phyloP scores from a whole-genome alignment of 371 early-diverging fungal genomes.

The Mortierella sp. region DNA sequence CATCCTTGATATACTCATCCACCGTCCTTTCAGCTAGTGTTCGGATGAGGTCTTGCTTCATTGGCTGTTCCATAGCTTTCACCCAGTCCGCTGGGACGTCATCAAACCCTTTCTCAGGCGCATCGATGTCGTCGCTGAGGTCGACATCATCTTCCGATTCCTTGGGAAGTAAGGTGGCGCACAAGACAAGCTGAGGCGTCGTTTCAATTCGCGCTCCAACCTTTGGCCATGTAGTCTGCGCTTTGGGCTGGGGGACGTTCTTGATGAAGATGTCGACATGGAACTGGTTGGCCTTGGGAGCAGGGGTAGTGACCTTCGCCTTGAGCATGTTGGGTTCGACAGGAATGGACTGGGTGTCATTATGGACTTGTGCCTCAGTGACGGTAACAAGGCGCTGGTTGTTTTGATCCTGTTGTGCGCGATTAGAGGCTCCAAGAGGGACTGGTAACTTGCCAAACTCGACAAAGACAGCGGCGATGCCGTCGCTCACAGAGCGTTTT shows the following conservation, averaged over 20 bases:
- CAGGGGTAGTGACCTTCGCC: background rate
- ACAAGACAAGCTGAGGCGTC: conserved; percentile 5
- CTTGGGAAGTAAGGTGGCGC: background rate
- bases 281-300: background rate
- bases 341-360: too few species aligned
- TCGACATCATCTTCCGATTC: background rate
- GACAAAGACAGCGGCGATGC: background rate
- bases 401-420: background rate
- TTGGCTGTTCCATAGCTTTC: background rate
- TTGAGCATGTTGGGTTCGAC: background rate
- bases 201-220: background rate
- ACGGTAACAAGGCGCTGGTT: background rate
- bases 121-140: background rate
- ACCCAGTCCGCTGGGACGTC: background rate
- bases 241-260: background rate
- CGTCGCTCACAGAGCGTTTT: background rate
- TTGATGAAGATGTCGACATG: conserved; percentile 1
- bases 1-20: background rate
- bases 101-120: too few species aligned
- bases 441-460: background rate
- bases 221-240: conserved; percentile 1
- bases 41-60: background rate
- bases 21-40: background rate
- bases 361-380: too few species aligned
- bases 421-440: background rate